Evolutionary conservation across 768 basidiomycete genomes (phyloP).

Genomic region (Tylopilus vinaceipallidus): DNA sequence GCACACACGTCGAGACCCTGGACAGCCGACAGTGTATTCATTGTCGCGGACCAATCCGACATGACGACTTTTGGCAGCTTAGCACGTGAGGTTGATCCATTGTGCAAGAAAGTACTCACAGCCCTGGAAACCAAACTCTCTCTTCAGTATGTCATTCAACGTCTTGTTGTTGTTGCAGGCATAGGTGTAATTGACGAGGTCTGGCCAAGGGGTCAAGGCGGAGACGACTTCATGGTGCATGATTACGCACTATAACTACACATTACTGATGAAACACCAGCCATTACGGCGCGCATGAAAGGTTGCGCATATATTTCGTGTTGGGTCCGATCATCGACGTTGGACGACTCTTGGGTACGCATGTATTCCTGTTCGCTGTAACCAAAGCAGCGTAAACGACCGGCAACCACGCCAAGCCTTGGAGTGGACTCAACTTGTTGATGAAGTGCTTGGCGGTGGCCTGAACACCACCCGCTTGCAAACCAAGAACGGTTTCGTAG

Average conservation of each 20-base stretch:
- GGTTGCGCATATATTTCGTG: conserved; percentile 60
- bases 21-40: conserved; percentile 46
- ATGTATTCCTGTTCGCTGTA: conserved; percentile 37
- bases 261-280: conserved; percentile 66
- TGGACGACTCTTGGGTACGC: conserved; percentile 33
- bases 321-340: conserved; percentile 42
- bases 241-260: conserved; percentile 51
- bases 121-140: conserved; percentile 65
- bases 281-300: conserved; percentile 58
- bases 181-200: conserved; percentile 57
- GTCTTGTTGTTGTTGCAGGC: conserved; percentile 63
- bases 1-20: conserved; percentile 57
- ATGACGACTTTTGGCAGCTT: conserved; percentile 37
- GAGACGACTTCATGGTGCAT: background rate
- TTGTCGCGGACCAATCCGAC: conserved; percentile 69
- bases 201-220: conserved; percentile 21
- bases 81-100: background rate
- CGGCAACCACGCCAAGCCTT: background rate
- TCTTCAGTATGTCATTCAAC: conserved; percentile 61
- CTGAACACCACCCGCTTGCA: conserved; percentile 81
- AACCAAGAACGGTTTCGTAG: conserved; percentile 76
- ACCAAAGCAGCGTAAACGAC: background rate
- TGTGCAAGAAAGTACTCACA: conserved; percentile 33
- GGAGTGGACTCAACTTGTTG: conserved; percentile 53
- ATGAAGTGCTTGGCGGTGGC: conserved; percentile 85